Base-by-base conservation (phyloP, 208 protist species). In the Trypanosoma cruzi region DNA sequence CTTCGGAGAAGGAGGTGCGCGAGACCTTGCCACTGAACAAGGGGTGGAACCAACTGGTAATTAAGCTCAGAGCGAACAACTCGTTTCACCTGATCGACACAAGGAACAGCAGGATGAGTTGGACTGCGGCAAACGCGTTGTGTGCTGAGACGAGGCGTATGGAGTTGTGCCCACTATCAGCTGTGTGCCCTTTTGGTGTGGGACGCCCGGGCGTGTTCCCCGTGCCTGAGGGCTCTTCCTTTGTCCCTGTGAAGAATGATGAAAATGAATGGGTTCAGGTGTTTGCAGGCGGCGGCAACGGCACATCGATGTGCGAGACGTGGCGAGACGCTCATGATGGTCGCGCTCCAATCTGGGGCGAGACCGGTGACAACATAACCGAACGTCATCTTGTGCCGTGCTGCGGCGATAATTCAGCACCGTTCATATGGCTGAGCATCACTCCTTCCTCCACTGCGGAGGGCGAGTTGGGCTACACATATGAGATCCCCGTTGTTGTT, bases 121-220 rank as follows among this genome's bases (percentile, higher is more conserved):
- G 29, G 64, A 37, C 46, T 13, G 14, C 4, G 2, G 64, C 64
- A 59, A 42, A 44, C 18, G 34, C 29, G 5, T 22, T 59, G 20
- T 68, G 64, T 32, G 14, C 44, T 26, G 24, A 31, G 31, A 29
- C 2, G 3, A 49, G 29, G 4, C 1, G 32, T 60, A 68, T 59
- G 50, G 26, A 59, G 34, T 28, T 68, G n/a, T 68, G 64, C 52
- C 18, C 64, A 48, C 64, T 16, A 7, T 13, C 50, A 18, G 52
- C 31, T 48, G 49, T 68, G 20, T 68, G 64, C 50, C 64, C 64
- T 49, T 24, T 60, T 31, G 64, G 64, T 31, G 34, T 60, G 8
- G 24, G 16, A n/a, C 52, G 44, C 11, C 42, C 8, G 16, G 64
- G 63, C 50, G 0, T 50, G 20, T 37, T 68, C 34, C 50, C 63